Percentiles rank a stretch among this genome's conserved stretches.
These are phyloP conservation scores for Rickenella mellea DNA, from an alignment of 768 basidiomycete species.

Conservation along the genomic window DNA sequence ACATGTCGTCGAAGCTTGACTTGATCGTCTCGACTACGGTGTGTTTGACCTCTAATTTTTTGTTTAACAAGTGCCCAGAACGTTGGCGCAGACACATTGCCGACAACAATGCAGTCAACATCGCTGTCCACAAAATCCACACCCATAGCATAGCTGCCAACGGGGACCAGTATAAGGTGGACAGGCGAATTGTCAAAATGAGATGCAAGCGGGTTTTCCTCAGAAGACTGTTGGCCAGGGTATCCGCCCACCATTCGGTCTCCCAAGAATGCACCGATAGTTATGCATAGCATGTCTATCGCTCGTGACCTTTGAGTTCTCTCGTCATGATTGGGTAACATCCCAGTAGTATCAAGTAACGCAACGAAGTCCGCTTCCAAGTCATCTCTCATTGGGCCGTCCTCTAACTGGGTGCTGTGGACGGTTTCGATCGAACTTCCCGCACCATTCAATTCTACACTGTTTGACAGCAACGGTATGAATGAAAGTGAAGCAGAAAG, in stretches of 20 bases:
- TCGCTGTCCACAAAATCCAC: constrained; percentile 11
- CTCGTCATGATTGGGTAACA: neutral
- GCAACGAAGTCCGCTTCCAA: neutral
- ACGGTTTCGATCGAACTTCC: neutral
- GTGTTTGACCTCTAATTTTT: neutral
- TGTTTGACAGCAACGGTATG: neutral
- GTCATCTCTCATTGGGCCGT: neutral
- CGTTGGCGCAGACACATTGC: constrained; percentile 12
- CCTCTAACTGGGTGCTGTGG: neutral
- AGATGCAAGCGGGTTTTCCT: neutral
- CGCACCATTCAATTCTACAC: neutral
- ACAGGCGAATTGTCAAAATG: no score
- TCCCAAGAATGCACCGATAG: neutral
- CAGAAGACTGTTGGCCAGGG: neutral
- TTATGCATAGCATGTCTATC: neutral
- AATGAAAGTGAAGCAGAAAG: constrained; percentile 1
- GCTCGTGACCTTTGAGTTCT: neutral
- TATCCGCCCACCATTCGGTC: neutral
- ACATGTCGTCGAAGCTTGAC: constrained; percentile 12
- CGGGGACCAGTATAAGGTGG: constrained; percentile 7
- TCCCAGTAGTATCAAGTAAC: neutral
- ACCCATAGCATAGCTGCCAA: constrained; percentile 14
- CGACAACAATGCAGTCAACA: constrained; percentile 14
- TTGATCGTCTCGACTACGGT: neutral
- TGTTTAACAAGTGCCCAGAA: constrained; percentile 12